Conservation (phyloP, 164 flowering plant genomes). For the Dillenia turbinata region DNA sequence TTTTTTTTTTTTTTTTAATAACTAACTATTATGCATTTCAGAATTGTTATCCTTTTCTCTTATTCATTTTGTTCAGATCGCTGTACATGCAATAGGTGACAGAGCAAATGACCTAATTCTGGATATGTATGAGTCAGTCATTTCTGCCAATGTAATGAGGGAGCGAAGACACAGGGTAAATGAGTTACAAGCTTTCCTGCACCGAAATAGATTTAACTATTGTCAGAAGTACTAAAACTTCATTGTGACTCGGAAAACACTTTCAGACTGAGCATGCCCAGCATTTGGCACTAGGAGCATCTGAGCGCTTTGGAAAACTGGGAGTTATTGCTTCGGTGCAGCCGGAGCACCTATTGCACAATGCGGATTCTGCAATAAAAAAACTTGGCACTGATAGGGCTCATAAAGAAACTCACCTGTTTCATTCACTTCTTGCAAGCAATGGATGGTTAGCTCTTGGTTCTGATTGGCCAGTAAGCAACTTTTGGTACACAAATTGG, state of each 20-base stretch:
- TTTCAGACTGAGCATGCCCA: constrained; percentile 95
- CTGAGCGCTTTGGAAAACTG: constrained; percentile 65
- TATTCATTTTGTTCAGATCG: constrained; percentile 54
- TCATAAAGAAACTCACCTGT: constrained; percentile 59
- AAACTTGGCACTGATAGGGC: constrained; percentile 84
- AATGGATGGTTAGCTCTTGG: constrained; percentile 76
- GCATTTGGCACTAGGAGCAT: constrained; percentile 71
- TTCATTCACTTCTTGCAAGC: constrained; percentile 57
- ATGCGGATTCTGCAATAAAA: constrained; percentile 64
- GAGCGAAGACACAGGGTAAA: constrained; percentile 89
- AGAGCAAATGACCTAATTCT: constrained; percentile 82
- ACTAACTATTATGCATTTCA: not conserved
- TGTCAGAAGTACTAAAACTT: constrained; percentile 1
- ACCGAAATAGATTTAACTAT: too few relatives aligned
- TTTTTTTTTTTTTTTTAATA: not conserved
- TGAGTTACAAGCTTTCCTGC: not conserved
- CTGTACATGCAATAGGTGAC: constrained; percentile 97
- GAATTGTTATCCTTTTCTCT: not conserved
- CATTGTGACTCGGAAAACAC: too few relatives aligned
- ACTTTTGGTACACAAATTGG: not conserved
- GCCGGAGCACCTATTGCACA: constrained; percentile 91
- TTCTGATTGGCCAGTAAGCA: constrained; percentile 97
- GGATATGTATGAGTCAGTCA: constrained; percentile 58
- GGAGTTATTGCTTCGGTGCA: constrained; percentile 84
- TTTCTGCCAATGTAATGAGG: constrained; percentile 50